Evolutionary conservation across 1,284 basidiomycete species (phyloP), one percentile per base, ranked within the genome.

Genomic region (Stereum hirsutum): DNA sequence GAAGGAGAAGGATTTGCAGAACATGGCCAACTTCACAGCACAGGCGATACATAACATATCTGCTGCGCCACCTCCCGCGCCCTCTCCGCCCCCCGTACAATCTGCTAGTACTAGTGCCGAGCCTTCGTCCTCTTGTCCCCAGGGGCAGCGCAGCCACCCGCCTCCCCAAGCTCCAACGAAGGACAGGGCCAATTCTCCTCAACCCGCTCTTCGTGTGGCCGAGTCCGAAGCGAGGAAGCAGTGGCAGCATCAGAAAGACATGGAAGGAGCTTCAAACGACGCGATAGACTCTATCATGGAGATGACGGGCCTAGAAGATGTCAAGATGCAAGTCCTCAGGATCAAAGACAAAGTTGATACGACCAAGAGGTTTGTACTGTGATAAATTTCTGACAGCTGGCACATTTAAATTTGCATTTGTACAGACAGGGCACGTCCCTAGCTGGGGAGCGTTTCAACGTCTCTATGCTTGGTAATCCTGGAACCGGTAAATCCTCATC

Each of bases 1-100:
- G 44, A 66, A 62, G 49, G 34, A 56, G 31, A 52, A 55, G 32
- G 68, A 69, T 25, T 50, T 68, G 5, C 53, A 58, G 27, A 51
- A n/a, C n/a, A 52, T 6, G 54, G 50, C 20, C 31, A 24, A 25
- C 25, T 17, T n/a, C 40, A 36, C 17, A 37, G 35, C 2, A 25
- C n/a, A 19, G 11, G 15, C 8, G 32, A 35, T 15, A 5, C 24
- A 30, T 4, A 14, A 10, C 24, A 24, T 15, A n/a, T 23, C 17
- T 17, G 35, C 35, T 37, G 21, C 21, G n/a, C 35, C 35, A 20
- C 7, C 15, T 14, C 17, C 10, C n/a, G 35, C n/a, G n/a, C n/a
- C n/a, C n/a, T n/a, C n/a, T n/a, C n/a, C n/a, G n/a, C n/a, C n/a
- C n/a, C n/a, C n/a, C n/a, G n/a, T n/a, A n/a, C n/a, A n/a, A n/a